These are phyloP conservation scores for Cylindrotheca fusiformis DNA, from an alignment of 108 stramenopile species.

Conservation along the genomic window DNA sequence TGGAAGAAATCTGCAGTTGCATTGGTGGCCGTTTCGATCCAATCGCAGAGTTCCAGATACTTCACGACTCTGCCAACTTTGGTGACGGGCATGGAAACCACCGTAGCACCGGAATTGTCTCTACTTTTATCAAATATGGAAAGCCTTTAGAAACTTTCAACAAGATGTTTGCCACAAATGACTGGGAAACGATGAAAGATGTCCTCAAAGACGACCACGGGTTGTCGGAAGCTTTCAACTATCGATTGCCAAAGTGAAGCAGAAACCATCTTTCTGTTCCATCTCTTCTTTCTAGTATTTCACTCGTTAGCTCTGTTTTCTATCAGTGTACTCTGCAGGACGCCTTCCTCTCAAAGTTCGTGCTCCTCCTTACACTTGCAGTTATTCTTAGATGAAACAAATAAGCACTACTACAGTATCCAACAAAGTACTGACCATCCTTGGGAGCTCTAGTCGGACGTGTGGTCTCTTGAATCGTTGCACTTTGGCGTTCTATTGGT, in stretches of 20 bases:
- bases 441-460: no score
- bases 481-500: no score
- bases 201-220: conserved; percentile 4
- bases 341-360: no score
- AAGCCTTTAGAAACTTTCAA: conserved; percentile 25
- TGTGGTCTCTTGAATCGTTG: no score
- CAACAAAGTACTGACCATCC: no score
- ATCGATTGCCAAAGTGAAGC: conserved; percentile 2
- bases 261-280: no score
- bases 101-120: conserved; percentile 38
- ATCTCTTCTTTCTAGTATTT: no score
- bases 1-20: conserved; percentile 53
- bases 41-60: conserved; percentile 33
- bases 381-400: no score
- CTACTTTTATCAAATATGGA: conserved; percentile 61
- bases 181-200: conserved; percentile 4
- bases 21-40: conserved; percentile 41
- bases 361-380: no score
- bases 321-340: no score
- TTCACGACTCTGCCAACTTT: conserved; percentile 40
- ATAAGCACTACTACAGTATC: no score
- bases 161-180: conserved; percentile 3
- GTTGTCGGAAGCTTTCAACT: not conserved
- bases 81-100: conserved; percentile 56
- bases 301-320: no score